phyloP scores from a whole-genome alignment of 352 stramenopile genomes.

The Phytophthora pinifolia region DNA sequence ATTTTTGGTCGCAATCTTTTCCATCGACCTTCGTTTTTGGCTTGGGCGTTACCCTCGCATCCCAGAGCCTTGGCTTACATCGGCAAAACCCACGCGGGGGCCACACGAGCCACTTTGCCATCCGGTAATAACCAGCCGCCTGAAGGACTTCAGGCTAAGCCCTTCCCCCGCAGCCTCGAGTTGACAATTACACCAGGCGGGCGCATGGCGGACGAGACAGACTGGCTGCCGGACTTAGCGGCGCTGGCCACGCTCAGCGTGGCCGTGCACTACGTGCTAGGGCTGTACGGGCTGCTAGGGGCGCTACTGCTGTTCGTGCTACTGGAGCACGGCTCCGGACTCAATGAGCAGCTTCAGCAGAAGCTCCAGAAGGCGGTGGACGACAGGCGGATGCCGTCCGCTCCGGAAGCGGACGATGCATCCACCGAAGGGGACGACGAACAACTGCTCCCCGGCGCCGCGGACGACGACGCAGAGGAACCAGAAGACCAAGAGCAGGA shows the following conservation, averaged over 20 bases:
- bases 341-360: neutral
- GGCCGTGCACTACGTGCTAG: conserved; percentile 68
- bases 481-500: conserved; percentile 1
- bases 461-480: conserved; percentile 1
- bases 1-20: conserved; percentile 23
- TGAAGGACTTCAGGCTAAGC: neutral
- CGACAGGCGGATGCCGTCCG: conserved; percentile 15
- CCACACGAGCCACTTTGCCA: no score
- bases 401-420: conserved; percentile 17
- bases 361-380: conserved; percentile 1
- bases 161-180: conserved; percentile 14
- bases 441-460: neutral
- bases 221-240: conserved; percentile 61
- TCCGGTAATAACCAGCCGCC: neutral
- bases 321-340: conserved; percentile 38
- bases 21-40: conserved; percentile 12
- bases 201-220: conserved; percentile 34
- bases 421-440: conserved; percentile 29
- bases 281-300: conserved; percentile 47
- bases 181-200: conserved; percentile 6
- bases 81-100: neutral
- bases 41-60: conserved; percentile 9
- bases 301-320: conserved; percentile 39
- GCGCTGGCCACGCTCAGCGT: conserved; percentile 54
- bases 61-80: neutral